These are phyloP conservation scores for Boletus rubescentipes DNA, from an alignment of 768 basidiomycete species.

Conservation along the genomic window DNA sequence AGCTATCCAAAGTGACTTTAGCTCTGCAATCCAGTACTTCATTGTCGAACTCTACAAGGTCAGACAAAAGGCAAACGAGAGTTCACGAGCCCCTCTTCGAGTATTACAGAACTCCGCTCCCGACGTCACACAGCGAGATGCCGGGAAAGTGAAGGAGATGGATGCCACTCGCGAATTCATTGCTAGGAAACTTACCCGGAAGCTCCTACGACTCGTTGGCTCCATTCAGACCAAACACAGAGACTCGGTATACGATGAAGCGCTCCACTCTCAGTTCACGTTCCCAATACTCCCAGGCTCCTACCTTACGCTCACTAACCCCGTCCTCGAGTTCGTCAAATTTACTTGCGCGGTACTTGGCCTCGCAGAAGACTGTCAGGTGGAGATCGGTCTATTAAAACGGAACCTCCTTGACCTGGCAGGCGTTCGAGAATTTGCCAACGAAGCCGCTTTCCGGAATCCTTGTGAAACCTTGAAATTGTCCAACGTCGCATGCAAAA, in stretches of 20 bases:
- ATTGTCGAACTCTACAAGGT: constrained; percentile 82
- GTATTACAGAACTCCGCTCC: constrained; percentile 64
- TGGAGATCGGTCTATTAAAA: constrained; percentile 87
- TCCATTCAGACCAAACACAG: constrained; percentile 60
- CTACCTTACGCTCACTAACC: constrained; percentile 73
- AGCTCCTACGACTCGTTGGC: constrained; percentile 68
- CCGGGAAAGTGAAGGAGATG: constrained; percentile 64
- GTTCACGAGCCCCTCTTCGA: constrained; percentile 67
- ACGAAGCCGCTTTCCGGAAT: constrained; percentile 83
- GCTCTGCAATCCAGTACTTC: constrained; percentile 71
- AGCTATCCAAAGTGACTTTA: constrained; percentile 77
- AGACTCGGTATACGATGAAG: constrained; percentile 56
- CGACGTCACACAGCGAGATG: constrained; percentile 65
- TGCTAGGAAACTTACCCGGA: constrained; percentile 74
- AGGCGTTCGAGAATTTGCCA: constrained; percentile 82
- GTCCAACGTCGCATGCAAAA: constrained; percentile 82
- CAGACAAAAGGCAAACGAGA: constrained; percentile 59
- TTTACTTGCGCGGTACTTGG: constrained; percentile 78
- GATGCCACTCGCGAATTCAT: constrained; percentile 76
- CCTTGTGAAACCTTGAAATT: constrained; percentile 88
- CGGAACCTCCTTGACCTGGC: constrained; percentile 88
- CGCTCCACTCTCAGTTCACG: constrained; percentile 53
- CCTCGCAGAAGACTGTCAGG: constrained; percentile 75
- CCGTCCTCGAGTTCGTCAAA: constrained; percentile 87
- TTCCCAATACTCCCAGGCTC: constrained; percentile 92